Base-by-base conservation (phyloP, 441 rosid genomes). In the Euphorbia schlechtendalii region DNA sequence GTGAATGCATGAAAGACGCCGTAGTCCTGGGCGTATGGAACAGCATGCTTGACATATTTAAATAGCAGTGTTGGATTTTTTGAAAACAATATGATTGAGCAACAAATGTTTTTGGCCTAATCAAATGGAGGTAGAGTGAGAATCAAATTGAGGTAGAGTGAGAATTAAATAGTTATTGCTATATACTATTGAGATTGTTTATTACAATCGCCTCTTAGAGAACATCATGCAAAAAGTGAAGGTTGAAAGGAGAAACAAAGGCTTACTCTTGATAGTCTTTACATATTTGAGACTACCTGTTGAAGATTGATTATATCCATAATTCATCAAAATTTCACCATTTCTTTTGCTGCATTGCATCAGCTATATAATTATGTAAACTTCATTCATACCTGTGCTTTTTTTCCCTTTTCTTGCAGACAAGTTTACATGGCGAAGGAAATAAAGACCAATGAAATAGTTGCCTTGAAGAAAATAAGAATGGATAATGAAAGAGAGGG, bases 381-480 rank as follows among this genome's bases (percentile, higher is more conserved):
- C 8, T 40, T 64, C 43, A 41, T 40, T 25, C 25, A 9, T 22
- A 3, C 24, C 56, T 58, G 17, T 53, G 17, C 25, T 34, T 30
- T 3, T 45, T 14, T 45, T 4, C 17, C 17, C 17, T 5, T 45
- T 45, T 55, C 45, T 75, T 86, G 83, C 86, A 92, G 98, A 57
- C 96, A 89, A 79, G 97, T 90, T 49, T 90, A 78, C 77, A 90
- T 86, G 97, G 97, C 97, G 56, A 79, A 81, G 72, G 92, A 86
- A 71, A 84, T 73, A 69, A 76, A 74, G 57, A 81, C 89, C 0
- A 84, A 88, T 11, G 88, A 82, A 78, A 86, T 84, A 38, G 92
- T 86, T 71, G 92, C 92, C 69, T 70, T 86, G 77, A 86, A 86
- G 84, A 87, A 82, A 78, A 83, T 87, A 71, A 77, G 93, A 52